Evolutionary conservation across 768 basidiomycete species (phyloP).

Genomic region (Termitomyces sp.): DNA sequence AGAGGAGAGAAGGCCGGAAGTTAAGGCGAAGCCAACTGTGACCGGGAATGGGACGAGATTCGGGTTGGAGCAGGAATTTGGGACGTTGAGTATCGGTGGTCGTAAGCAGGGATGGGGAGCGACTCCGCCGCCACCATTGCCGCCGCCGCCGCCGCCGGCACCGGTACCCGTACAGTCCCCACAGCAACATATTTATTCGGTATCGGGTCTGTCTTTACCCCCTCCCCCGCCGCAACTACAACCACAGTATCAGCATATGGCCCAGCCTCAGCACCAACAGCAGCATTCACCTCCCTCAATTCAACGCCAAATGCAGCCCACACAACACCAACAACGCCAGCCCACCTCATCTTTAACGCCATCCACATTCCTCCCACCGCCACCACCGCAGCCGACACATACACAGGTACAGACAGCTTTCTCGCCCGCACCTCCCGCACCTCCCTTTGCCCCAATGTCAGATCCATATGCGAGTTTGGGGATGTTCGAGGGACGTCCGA

Average conservation of each 20-base stretch:
- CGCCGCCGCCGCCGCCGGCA: slow-evolving; percentile 12
- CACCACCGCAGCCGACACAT: slow-evolving; percentile 17
- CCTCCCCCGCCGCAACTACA: slow-evolving; percentile 17
- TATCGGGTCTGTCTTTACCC: slow-evolving; percentile 9
- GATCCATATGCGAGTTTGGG: slow-evolving; percentile 36
- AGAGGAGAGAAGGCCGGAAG: slow-evolving; percentile 40
- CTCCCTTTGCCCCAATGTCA: slow-evolving; percentile 11
- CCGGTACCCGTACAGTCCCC: slow-evolving; percentile 5
- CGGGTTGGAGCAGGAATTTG: slow-evolving; percentile 7
- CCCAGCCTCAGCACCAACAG: slow-evolving; percentile 16
- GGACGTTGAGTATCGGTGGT: slow-evolving; percentile 10
- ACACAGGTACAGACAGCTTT: slow-evolving; percentile 10
- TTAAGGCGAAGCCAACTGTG: slow-evolving; percentile 41
- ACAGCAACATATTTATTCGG: slow-evolving; percentile 13
- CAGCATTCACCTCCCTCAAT: background rate
- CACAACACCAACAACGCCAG: background rate
- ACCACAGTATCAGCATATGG: slow-evolving; percentile 15
- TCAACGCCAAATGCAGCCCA: background rate
- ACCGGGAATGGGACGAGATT: slow-evolving; percentile 18
- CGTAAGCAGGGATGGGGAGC: slow-evolving; percentile 15
- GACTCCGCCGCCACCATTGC: slow-evolving; percentile 14
- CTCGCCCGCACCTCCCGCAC: background rate
- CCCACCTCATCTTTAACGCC: slow-evolving; percentile 16
- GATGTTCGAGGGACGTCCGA: slow-evolving; percentile 22
- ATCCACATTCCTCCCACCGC: background rate